Conservation (phyloP, 495 filamentous ascomycete genomes). For the Penicillium pulvis region DNA sequence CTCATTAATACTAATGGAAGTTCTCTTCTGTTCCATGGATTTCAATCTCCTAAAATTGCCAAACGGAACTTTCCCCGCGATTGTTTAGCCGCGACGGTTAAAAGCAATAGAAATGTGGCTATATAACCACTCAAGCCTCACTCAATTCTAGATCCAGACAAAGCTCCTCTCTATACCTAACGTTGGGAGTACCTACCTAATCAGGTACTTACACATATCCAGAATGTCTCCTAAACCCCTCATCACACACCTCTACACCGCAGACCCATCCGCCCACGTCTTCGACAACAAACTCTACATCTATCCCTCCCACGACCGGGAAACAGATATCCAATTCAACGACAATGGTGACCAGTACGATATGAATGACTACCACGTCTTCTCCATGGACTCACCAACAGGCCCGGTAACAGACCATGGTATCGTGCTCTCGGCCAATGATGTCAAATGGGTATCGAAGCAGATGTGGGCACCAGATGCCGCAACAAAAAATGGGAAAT, state of each 20-base stretch:
- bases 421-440: slow-evolving; percentile 37
- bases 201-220: no score
- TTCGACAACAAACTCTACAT: slow-evolving; percentile 53
- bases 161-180: not conserved
- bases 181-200: no score
- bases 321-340: slow-evolving; percentile 58
- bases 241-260: slow-evolving; percentile 68
- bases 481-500: slow-evolving; percentile 47
- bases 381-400: slow-evolving; percentile 43
- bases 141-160: not conserved
- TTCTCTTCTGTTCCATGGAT: no score
- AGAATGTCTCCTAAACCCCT: slow-evolving; percentile 41
- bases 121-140: no score
- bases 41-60: not conserved
- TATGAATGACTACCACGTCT: slow-evolving; percentile 62
- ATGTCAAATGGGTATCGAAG: slow-evolving; percentile 50
- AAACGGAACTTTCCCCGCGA: not conserved
- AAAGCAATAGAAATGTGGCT: not conserved
- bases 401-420: slow-evolving; percentile 47
- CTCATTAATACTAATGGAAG: not conserved
- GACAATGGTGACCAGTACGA: slow-evolving; percentile 84
- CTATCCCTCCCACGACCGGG: slow-evolving; percentile 50
- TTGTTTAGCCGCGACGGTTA: slow-evolving; percentile 7
- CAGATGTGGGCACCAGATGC: slow-evolving; percentile 54
- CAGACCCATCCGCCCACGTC: slow-evolving; percentile 53